Evolutionary conservation across 2,329 filamentous ascomycete genomes (phyloP).

Genomic region (Colletotrichum abscissum): DNA sequence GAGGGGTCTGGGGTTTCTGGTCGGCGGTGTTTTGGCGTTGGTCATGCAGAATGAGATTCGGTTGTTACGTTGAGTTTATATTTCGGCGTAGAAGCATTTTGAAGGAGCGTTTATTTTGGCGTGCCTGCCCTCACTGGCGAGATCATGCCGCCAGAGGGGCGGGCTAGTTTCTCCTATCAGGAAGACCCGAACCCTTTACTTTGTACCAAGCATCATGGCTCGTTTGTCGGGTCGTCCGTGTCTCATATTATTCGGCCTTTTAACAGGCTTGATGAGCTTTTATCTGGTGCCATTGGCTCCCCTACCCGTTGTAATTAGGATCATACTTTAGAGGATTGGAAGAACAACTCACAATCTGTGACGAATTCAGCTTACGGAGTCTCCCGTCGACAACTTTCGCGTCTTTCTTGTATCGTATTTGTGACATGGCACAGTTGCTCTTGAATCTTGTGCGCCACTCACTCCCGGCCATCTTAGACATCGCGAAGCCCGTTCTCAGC

Average conservation of each 20-base stretch:
- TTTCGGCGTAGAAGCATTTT: conserved; percentile 36
- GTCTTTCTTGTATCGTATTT: neutral
- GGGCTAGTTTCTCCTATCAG: conserved; percentile 15
- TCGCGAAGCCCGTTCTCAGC: conserved; percentile 52
- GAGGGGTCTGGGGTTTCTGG: conserved; percentile 25
- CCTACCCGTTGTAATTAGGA: conserved; percentile 36
- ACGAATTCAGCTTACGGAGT: neutral
- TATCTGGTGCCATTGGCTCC: conserved; percentile 22
- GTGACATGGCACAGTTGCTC: neutral
- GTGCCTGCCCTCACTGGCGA: conserved; percentile 9
- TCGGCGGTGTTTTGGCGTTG: conserved; percentile 35
- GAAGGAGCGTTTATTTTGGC: conserved; percentile 35
- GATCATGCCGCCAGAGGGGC: neutral
- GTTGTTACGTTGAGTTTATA: conserved; percentile 34
- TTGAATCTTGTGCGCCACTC: neutral
- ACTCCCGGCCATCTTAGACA: conserved; percentile 36
- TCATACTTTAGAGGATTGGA: conserved; percentile 34
- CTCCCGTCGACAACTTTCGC: neutral
- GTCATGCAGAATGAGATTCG: conserved; percentile 36
- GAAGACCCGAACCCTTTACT: conserved; percentile 37
- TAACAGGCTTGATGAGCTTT: conserved; percentile 31
- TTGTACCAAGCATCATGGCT: conserved; percentile 40
- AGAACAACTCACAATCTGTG: conserved; percentile 19
- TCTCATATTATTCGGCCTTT: conserved; percentile 27
- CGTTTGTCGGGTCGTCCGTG: conserved; percentile 30